Evolutionary conservation across 495 filamentous ascomycete species (phyloP).

Genomic region (Chaetomidium leptoderma): DNA sequence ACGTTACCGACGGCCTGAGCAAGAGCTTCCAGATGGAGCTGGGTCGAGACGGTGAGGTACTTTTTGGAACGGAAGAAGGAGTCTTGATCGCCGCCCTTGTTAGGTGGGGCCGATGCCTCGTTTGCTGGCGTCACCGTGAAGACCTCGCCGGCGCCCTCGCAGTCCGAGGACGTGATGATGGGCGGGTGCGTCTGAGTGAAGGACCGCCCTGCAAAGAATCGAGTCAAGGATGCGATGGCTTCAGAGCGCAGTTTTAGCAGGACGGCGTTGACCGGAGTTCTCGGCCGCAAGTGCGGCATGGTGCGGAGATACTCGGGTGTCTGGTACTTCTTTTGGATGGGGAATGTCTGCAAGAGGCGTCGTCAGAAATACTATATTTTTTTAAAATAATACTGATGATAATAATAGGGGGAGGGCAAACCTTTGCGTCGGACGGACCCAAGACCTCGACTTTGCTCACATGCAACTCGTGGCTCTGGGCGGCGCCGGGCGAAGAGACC

Average conservation of each 20-base stretch:
- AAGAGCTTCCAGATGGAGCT: slow-evolving; percentile 90
- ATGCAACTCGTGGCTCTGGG: slow-evolving; percentile 77
- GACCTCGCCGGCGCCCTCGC: slow-evolving; percentile 95
- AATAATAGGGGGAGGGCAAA: slow-evolving; percentile 41
- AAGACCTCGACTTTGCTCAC: slow-evolving; percentile 63
- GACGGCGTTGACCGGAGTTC: slow-evolving; percentile 74
- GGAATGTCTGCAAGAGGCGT: slow-evolving; percentile 60
- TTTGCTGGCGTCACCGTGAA: slow-evolving; percentile 59
- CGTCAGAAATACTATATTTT: slow-evolving; percentile 15
- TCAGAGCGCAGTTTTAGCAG: slow-evolving; percentile 83
- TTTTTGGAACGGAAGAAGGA: slow-evolving; percentile 83
- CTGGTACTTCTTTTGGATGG: slow-evolving; percentile 92
- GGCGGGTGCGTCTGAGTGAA: slow-evolving; percentile 90
- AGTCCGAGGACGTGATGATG: slow-evolving; percentile 94
- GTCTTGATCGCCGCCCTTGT: slow-evolving; percentile 21
- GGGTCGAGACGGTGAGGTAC: slow-evolving; percentile 92
- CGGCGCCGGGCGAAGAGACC: slow-evolving; percentile 65
- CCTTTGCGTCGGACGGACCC: slow-evolving; percentile 73
- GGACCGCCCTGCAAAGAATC: slow-evolving; percentile 61
- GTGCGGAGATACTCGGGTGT: slow-evolving; percentile 83
- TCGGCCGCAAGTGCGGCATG: slow-evolving; percentile 81
- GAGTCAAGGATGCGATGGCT: slow-evolving; percentile 63
- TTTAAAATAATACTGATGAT: not conserved
- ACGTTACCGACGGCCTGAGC: slow-evolving; percentile 84
- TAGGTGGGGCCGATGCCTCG: slow-evolving; percentile 27